phyloP scores from a whole-genome alignment of 345 rosid genomes.

The Populus ilicifolia region DNA sequence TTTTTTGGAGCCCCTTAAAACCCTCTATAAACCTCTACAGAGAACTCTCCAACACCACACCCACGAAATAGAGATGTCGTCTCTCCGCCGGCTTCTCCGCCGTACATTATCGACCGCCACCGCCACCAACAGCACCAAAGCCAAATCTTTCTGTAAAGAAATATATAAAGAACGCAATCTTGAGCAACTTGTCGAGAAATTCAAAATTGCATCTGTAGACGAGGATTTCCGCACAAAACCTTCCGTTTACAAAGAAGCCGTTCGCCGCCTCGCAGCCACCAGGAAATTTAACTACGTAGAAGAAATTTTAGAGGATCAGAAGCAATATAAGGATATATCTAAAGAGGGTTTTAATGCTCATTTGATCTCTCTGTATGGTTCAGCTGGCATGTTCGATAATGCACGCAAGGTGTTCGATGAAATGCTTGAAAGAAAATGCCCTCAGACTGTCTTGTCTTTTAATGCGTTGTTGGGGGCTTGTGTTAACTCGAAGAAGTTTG shows the following conservation, averaged over 20 bases:
- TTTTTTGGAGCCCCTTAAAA: background rate
- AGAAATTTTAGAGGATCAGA: conserved; percentile 67
- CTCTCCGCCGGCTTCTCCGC: background rate
- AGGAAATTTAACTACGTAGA: conserved; percentile 42
- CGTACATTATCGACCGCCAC: conserved; percentile 1
- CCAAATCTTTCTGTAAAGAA: conserved; percentile 21
- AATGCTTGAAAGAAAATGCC: conserved; percentile 54
- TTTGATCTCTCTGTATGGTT: conserved; percentile 46
- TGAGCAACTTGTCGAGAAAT: conserved; percentile 52
- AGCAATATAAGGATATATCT: conserved; percentile 49
- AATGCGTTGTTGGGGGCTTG: conserved; percentile 58
- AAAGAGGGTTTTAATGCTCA: conserved; percentile 65
- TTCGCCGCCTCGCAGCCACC: conserved; percentile 63
- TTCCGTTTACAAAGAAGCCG: conserved; percentile 40
- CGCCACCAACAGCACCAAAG: background rate
- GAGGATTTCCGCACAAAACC: conserved; percentile 50
- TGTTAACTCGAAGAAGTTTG: conserved; percentile 30
- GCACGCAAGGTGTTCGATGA: conserved; percentile 72
- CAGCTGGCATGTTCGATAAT: conserved; percentile 53
- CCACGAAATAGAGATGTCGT: background rate
- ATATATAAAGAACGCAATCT: conserved; percentile 55
- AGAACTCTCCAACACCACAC: background rate
- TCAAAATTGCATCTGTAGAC: conserved; percentile 44
- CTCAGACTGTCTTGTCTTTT: conserved; percentile 54
- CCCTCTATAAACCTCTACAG: background rate